These are phyloP conservation scores for Pyrenophora tritici-repentis DNA, from an alignment of 2,329 filamentous ascomycete species.

Conservation along the genomic window DNA sequence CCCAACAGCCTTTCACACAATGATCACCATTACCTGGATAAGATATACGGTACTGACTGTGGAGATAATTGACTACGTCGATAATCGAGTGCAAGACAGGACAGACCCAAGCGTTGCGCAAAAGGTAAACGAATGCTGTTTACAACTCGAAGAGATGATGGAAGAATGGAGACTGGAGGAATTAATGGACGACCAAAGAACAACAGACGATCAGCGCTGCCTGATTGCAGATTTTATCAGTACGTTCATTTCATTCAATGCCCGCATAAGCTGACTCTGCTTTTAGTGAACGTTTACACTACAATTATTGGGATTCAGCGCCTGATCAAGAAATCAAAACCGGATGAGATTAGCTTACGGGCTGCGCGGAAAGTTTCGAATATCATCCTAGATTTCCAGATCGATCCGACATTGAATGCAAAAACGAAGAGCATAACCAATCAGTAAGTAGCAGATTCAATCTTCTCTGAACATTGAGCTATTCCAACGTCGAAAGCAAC, in stretches of 20 bases:
- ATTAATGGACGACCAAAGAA: conserved; percentile 12
- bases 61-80: conserved; percentile 26
- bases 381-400: conserved; percentile 29
- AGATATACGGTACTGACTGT: conserved; percentile 27
- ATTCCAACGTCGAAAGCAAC: no score
- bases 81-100: conserved; percentile 6
- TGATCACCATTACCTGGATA: conserved; percentile 25
- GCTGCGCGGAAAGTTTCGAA: conserved; percentile 32
- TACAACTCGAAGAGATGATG: conserved; percentile 24
- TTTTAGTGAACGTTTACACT: conserved; percentile 27
- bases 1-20: conserved; percentile 21
- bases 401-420: background rate
- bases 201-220: conserved; percentile 11
- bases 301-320: conserved; percentile 35
- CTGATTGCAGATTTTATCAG: conserved; percentile 32
- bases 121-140: conserved; percentile 26
- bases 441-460: conserved; percentile 20
- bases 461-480: no score
- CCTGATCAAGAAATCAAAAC: conserved; percentile 4
- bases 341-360: conserved; percentile 23
- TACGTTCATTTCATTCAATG: background rate
- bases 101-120: conserved; percentile 2
- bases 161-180: conserved; percentile 6
- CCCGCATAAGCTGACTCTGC: background rate
- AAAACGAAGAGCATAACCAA: conserved; percentile 17